Evolutionary conservation across 495 filamentous ascomycete species (phyloP).

Genomic region (Penicillium soppii): DNA sequence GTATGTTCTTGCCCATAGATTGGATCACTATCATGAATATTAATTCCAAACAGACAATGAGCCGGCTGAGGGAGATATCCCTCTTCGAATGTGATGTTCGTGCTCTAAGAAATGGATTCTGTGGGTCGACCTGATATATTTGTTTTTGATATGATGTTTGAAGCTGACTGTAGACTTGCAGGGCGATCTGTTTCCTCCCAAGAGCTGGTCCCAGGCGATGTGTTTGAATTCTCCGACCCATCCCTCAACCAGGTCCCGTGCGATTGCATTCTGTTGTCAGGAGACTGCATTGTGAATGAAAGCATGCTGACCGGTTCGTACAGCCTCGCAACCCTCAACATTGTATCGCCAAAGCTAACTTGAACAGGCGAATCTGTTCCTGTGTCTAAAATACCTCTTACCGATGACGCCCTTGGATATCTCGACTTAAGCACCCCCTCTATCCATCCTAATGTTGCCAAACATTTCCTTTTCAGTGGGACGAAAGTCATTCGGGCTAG

Average conservation of each 20-base stretch:
- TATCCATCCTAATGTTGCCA: constrained; percentile 75
- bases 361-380: constrained; percentile 86
- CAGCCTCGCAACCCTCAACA: neutral
- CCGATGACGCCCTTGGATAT: constrained; percentile 71
- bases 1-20: constrained; percentile 42
- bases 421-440: constrained; percentile 77
- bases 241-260: constrained; percentile 91
- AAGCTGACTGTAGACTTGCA: constrained; percentile 28
- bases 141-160: neutral
- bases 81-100: constrained; percentile 93
- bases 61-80: constrained; percentile 84
- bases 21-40: constrained; percentile 14
- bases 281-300: constrained; percentile 98
- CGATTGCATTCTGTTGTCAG: constrained; percentile 87
- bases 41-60: constrained; percentile 70
- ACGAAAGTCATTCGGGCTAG: constrained; percentile 93
- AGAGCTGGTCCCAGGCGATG: constrained; percentile 92
- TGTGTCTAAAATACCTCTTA: constrained; percentile 86
- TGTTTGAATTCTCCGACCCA: constrained; percentile 96
- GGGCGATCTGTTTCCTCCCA: constrained; percentile 83
- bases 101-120: constrained; percentile 91
- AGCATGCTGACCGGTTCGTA: constrained; percentile 90
- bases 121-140: constrained; percentile 49
- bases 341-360: constrained; percentile 17
- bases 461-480: constrained; percentile 88